Conservation (phyloP, 345 rosid genomes). For the Populus nigra region DNA sequence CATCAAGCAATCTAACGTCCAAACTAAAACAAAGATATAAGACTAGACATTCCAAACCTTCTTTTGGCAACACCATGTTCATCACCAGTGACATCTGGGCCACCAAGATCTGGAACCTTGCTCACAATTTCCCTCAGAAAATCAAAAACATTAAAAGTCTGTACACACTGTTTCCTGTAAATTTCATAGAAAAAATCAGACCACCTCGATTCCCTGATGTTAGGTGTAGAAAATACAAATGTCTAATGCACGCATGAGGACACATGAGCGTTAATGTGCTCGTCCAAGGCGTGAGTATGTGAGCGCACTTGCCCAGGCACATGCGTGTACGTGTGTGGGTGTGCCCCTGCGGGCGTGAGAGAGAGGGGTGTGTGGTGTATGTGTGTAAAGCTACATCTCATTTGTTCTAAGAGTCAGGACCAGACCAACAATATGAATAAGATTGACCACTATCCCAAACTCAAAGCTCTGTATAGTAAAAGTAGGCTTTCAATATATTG, state of each 20-base stretch:
- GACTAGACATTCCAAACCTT: constrained; percentile 15
- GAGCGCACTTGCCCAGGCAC: too few relatives aligned
- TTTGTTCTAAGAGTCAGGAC: too few relatives aligned
- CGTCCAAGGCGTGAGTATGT: too few relatives aligned
- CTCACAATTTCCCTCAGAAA: constrained; percentile 48
- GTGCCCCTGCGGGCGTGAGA: background rate
- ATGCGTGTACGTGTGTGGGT: too few relatives aligned
- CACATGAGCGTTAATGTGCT: too few relatives aligned
- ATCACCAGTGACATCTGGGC: constrained; percentile 40
- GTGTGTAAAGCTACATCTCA: background rate
- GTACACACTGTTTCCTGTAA: constrained; percentile 44
- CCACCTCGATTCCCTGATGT: background rate
- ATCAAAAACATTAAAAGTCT: constrained; percentile 40
- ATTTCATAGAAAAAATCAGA: background rate
- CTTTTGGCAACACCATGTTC: constrained; percentile 44
- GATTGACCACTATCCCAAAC: too few relatives aligned
- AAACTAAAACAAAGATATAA: background rate
- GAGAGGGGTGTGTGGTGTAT: background rate
- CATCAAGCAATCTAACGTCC: background rate
- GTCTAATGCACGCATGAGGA: background rate
- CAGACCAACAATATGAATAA: too few relatives aligned
- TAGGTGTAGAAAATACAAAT: background rate
- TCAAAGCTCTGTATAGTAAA: too few relatives aligned
- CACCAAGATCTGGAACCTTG: constrained; percentile 61
- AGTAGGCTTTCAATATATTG: too few relatives aligned